Percentiles rank a stretch among this genome's conserved stretches.
phyloP scores from a whole-genome alignment of 1,139 yeast species.

The Kodamaea alishanica region DNA sequence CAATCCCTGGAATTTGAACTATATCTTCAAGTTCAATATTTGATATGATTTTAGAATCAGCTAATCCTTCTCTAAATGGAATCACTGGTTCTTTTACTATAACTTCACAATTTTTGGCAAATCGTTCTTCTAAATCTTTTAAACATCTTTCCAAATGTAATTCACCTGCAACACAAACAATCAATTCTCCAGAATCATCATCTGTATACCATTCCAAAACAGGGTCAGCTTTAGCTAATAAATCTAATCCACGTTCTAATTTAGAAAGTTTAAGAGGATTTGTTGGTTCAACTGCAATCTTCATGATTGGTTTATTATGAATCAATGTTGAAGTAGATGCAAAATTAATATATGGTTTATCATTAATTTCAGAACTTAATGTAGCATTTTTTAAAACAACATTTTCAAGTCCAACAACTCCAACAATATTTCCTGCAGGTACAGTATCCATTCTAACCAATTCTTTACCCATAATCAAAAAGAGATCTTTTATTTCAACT shows the following conservation, averaged over 20 bases:
- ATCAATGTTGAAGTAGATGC: constrained; percentile 53
- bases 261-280: constrained; percentile 76
- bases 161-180: constrained; percentile 94
- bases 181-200: constrained; percentile 83
- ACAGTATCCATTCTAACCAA: constrained; percentile 71
- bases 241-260: constrained; percentile 72
- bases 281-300: constrained; percentile 91
- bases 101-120: constrained; percentile 82
- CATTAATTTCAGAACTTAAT: constrained; percentile 45
- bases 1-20: constrained; percentile 45
- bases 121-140: constrained; percentile 83
- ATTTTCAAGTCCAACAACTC: constrained; percentile 87
- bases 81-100: constrained; percentile 89
- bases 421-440: constrained; percentile 95
- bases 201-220: constrained; percentile 83
- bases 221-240: constrained; percentile 86
- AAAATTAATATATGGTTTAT: constrained; percentile 66
- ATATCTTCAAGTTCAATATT: constrained; percentile 16
- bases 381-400: constrained; percentile 86
- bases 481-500: constrained; percentile 60
- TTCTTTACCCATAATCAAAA: constrained; percentile 89
- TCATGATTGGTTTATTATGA: constrained; percentile 79
- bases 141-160: constrained; percentile 87
- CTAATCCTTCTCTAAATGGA: constrained; percentile 87
- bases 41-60: constrained; percentile 18